Conservation (phyloP, 2,329 filamentous ascomycete genomes). For the Penicillium sp. region DNA sequence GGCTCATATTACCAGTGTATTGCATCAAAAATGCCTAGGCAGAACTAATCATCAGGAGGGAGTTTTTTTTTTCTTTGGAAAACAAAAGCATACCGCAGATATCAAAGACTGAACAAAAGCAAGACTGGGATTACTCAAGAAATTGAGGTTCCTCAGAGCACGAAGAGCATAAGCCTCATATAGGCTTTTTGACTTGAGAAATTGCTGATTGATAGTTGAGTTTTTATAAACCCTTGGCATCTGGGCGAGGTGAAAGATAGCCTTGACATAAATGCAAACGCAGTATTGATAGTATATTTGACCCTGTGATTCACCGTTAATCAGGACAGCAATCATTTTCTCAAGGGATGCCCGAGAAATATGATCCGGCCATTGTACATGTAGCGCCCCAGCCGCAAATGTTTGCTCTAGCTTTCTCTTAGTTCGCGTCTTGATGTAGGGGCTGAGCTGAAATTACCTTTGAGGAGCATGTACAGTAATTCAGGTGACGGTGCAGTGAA, state of each 20-base stretch:
- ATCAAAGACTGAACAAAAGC: conserved; percentile 28
- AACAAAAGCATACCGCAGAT: conserved; percentile 25
- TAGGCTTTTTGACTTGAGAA: conserved; percentile 22
- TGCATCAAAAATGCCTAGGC: conserved; percentile 31
- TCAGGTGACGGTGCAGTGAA: conserved; percentile 25
- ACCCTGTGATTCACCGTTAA: conserved; percentile 9
- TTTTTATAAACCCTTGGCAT: conserved; percentile 19
- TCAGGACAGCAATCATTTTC: conserved; percentile 24
- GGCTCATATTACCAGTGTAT: conserved; percentile 27
- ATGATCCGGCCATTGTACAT: conserved; percentile 32
- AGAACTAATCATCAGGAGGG: not conserved
- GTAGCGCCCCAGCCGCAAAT: not conserved
- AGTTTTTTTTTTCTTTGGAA: not conserved
- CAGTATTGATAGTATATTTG: conserved; percentile 30
- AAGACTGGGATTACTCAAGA: conserved; percentile 23
- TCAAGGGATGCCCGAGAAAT: conserved; percentile 26
- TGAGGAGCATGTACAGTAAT: conserved; percentile 31
- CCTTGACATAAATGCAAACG: conserved; percentile 31
- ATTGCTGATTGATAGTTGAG: conserved; percentile 17
- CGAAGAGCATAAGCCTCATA: conserved; percentile 24
- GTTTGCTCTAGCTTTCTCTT: conserved; percentile 14
- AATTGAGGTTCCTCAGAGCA: conserved; percentile 22
- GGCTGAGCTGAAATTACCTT: not conserved
- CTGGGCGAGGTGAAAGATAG: conserved; percentile 21
- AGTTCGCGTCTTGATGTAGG: not conserved